Evolutionary conservation across 129 eudicot species (phyloP).

Genomic region (Flaveria brownii): DNA sequence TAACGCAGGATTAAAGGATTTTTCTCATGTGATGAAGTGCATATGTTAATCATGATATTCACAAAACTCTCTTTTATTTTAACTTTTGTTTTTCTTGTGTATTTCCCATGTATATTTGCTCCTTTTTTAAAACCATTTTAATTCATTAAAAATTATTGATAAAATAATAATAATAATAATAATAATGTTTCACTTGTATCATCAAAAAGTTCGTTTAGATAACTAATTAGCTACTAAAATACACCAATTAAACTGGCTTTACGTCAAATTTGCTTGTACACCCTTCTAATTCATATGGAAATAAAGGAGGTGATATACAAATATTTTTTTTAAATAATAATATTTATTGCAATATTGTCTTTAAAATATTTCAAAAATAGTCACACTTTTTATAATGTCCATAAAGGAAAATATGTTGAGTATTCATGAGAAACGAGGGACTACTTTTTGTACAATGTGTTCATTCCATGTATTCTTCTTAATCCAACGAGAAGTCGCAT

Average conservation of each 20-base stretch:
- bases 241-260: background rate
- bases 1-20: background rate
- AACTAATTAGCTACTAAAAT: background rate
- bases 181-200: too few species aligned
- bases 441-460: conserved; percentile 12
- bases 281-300: background rate
- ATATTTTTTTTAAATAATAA: background rate
- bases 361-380: background rate
- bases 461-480: conserved; percentile 14
- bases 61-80: background rate
- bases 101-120: background rate
- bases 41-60: background rate
- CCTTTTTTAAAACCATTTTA: background rate
- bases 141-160: background rate
- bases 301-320: background rate
- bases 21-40: conserved; percentile 10
- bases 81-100: background rate
- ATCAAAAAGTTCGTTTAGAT: too few species aligned
- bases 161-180: background rate
- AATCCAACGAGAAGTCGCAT: background rate
- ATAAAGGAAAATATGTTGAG: conserved; percentile 8
- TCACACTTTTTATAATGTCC: conserved; percentile 9
- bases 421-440: conserved; percentile 15
- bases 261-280: too few species aligned
- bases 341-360: background rate